Base-by-base conservation (phyloP, 2,329 filamentous ascomycete genomes). In the Beauveria medogensis region DNA sequence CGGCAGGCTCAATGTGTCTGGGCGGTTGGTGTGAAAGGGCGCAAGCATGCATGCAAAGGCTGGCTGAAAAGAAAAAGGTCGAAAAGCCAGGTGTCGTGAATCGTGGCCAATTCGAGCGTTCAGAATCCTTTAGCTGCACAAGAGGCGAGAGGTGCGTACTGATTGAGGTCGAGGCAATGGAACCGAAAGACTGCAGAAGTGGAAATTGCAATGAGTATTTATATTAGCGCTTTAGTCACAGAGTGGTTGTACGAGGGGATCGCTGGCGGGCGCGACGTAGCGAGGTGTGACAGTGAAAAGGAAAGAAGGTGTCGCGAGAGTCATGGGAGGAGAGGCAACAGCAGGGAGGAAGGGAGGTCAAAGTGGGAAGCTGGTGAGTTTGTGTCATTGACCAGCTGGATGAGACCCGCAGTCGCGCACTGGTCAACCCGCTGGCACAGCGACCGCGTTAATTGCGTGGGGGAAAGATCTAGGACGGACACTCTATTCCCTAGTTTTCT, bases 321-420 rank as follows among this genome's bases (percentile, higher is more conserved):
- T 30, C 51, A 54, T 28, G 54, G 10, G 24, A 55, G 53, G 18
- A 37, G 16, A 30, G 26, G 47, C 26, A 10, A n/a, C 6, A 48
- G 22, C 22, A 16, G 22, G 46, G 16, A 48, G 24, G 37, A 48
- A 40, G 37, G 37, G 24, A 28, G 34, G 34, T 37, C 34, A 37
- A 28, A 34, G 41, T 24, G 26, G 54, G n/a, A 56, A 46, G 54
- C n/a, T 37, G 53, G 53, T 47, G 43, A 47, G 48, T 18, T 51
- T 18, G 43, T 12, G 20, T 12, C n/a, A 22, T 20, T 12, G 43
- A 20, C 22, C 9, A n/a, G n/a, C 7, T 22, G 41, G 14, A 28
- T 30, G 24, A 30, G 55, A 43, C 55, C 55, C 55, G 44, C 59
- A 26, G 63, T 57, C 54, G 63, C 63, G 59, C 55, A 50, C 55